These are phyloP conservation scores for Berkeleyomyces basicola DNA, from an alignment of 2,329 filamentous ascomycete species.

Conservation along the genomic window DNA sequence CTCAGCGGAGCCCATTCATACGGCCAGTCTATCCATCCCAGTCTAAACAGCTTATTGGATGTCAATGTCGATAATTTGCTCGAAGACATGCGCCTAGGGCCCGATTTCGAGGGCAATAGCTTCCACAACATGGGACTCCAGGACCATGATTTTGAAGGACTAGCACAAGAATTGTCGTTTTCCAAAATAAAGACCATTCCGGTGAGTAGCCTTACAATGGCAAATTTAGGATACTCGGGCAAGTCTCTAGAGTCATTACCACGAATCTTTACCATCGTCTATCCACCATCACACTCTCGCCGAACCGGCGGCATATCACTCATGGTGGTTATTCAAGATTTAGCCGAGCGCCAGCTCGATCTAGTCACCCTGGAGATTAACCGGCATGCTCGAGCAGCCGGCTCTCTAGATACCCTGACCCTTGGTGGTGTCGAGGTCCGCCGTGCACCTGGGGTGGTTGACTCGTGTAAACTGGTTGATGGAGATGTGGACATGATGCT, in stretches of 20 bases:
- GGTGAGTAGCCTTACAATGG: slow-evolving; percentile 40
- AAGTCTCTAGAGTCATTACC: not conserved
- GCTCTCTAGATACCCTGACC: slow-evolving; percentile 6
- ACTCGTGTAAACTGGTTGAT: slow-evolving; percentile 56
- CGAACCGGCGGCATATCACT: slow-evolving; percentile 37
- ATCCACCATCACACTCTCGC: slow-evolving; percentile 38
- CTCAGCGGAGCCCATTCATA: slow-evolving; percentile 37
- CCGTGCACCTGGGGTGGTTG: slow-evolving; percentile 50
- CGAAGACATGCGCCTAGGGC: slow-evolving; percentile 47
- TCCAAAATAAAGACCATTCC: slow-evolving; percentile 53
- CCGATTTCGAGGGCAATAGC: slow-evolving; percentile 39
- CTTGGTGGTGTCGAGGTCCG: slow-evolving; percentile 29
- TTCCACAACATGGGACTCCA: slow-evolving; percentile 58
- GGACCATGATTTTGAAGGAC: slow-evolving; percentile 48
- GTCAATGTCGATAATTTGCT: slow-evolving; percentile 52
- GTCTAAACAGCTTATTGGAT: slow-evolving; percentile 47
- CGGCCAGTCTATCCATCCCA: slow-evolving; percentile 31
- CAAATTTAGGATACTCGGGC: slow-evolving; percentile 33
- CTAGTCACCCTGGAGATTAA: slow-evolving; percentile 7
- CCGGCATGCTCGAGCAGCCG: slow-evolving; percentile 1
- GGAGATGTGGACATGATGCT: slow-evolving; percentile 51
- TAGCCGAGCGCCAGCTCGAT: slow-evolving; percentile 43
- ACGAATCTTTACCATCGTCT: slow-evolving; percentile 51
- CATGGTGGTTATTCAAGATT: slow-evolving; percentile 54
- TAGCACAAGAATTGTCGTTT: slow-evolving; percentile 56